phyloP scores from a whole-genome alignment of 2,329 filamentous ascomycete genomes.

The Saccharata proteae region DNA sequence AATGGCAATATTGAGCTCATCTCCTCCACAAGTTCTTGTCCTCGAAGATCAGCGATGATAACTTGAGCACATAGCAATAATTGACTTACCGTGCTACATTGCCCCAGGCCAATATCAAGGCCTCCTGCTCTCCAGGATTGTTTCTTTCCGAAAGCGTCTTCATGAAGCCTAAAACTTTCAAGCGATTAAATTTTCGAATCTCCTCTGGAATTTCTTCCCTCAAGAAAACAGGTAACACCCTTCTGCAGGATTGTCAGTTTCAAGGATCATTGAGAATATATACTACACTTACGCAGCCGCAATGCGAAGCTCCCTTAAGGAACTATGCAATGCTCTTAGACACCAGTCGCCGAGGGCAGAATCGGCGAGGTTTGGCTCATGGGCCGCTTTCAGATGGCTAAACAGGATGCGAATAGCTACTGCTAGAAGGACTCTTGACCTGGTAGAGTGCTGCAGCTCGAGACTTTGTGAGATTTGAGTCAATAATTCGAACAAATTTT shows the following conservation, averaged over 20 bases:
- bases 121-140: conserved; percentile 60
- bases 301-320: conserved; percentile 71
- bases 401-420: conserved; percentile 56
- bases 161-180: conserved; percentile 58
- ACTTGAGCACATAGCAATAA: no score
- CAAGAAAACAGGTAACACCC: conserved; percentile 56
- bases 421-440: conserved; percentile 51
- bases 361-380: conserved; percentile 53
- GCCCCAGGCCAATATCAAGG: conserved; percentile 75
- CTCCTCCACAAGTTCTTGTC: conserved; percentile 47
- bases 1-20: conserved; percentile 77
- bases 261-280: neutral
- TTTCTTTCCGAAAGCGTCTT: conserved; percentile 60
- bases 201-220: conserved; percentile 34
- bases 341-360: conserved; percentile 69
- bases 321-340: conserved; percentile 69
- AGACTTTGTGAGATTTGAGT: conserved; percentile 18
- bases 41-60: conserved; percentile 22
- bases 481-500: conserved; percentile 9
- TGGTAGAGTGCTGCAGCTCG: conserved; percentile 18
- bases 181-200: conserved; percentile 51
- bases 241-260: conserved; percentile 31
- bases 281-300: conserved; percentile 51
- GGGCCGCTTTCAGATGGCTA: conserved; percentile 48
- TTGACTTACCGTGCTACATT: conserved; percentile 59